phyloP scores from a whole-genome alignment of 164 flowering plant species.

The Saururus chinensis region DNA sequence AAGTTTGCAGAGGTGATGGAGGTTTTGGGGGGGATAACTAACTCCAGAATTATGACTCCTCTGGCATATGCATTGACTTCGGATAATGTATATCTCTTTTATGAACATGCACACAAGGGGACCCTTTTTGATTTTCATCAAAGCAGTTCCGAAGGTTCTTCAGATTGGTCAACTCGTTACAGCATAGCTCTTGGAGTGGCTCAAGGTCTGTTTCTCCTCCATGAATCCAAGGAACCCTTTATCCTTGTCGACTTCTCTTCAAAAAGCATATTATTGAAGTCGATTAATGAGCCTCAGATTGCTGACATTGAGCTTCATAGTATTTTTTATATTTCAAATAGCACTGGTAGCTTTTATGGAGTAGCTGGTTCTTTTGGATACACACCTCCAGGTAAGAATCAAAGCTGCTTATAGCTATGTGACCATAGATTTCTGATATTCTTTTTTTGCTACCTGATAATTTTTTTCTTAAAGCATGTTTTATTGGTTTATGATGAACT shows the following conservation, averaged over 20 bases:
- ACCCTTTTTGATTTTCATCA: conserved; percentile 57
- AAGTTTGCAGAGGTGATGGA: conserved; percentile 46
- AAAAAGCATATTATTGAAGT: conserved; percentile 46
- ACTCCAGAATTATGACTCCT: conserved; percentile 65
- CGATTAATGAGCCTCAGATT: conserved; percentile 53
- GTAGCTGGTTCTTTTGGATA: conserved; percentile 76
- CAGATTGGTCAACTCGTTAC: conserved; percentile 68
- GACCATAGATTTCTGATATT: too few species aligned
- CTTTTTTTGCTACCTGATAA: too few species aligned
- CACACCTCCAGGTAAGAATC: conserved; percentile 58
- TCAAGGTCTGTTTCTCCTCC: conserved; percentile 64
- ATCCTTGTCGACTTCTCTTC: conserved; percentile 58
- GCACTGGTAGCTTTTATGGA: conserved; percentile 54
- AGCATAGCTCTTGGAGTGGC: conserved; percentile 68
- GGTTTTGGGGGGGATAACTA: conserved; percentile 43
- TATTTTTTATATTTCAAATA: conserved; percentile 66
- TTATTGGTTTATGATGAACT: too few species aligned
- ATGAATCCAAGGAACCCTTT: conserved; percentile 47
- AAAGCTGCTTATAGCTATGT: too few species aligned
- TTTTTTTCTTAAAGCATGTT: too few species aligned
- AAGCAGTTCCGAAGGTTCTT: conserved; percentile 14
- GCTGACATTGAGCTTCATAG: conserved; percentile 73
- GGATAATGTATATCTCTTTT: conserved; percentile 55
- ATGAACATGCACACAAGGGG: conserved; percentile 46
- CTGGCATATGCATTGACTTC: conserved; percentile 52